Percentiles rank a stretch among this genome's conserved stretches.
Conservation (phyloP, 345 rosid species). For the Diplotaxis tenuifolia region DNA sequence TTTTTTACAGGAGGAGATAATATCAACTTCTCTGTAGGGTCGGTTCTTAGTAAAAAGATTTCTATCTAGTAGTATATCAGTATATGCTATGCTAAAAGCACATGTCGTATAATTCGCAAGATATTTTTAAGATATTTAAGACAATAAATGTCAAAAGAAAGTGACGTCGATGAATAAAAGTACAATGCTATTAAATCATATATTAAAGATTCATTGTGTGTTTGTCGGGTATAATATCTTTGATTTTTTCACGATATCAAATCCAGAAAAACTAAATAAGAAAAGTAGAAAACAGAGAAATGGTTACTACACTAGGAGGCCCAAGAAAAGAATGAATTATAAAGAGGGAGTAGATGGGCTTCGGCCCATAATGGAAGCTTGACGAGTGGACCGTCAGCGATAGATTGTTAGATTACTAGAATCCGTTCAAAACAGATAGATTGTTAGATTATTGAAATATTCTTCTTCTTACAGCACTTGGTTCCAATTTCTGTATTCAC, state of each 20-base stretch:
- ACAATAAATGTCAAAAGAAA: background rate
- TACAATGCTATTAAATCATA: background rate
- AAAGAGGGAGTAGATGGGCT: background rate
- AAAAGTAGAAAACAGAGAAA: too few relatives aligned
- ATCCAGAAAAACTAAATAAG: background rate
- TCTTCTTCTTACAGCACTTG: too few relatives aligned
- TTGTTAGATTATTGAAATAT: too few relatives aligned
- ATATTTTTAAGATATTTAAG: background rate
- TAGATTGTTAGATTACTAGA: background rate
- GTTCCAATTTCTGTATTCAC: too few relatives aligned
- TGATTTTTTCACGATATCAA: background rate
- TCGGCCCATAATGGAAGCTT: background rate
- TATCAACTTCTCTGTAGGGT: background rate
- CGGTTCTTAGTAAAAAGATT: too few relatives aligned
- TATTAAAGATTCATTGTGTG: background rate
- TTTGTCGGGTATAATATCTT: background rate
- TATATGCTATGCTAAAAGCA: background rate
- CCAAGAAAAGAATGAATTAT: background rate
- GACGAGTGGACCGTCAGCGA: background rate
- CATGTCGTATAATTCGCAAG: slow-evolving; percentile 5
- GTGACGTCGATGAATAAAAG: background rate
- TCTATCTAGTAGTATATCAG: background rate
- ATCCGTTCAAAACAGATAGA: too few relatives aligned
- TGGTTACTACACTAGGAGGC: background rate
- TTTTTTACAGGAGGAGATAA: background rate